phyloP scores from a whole-genome alignment of 768 basidiomycete species.

The Leccinum sublutescens region DNA sequence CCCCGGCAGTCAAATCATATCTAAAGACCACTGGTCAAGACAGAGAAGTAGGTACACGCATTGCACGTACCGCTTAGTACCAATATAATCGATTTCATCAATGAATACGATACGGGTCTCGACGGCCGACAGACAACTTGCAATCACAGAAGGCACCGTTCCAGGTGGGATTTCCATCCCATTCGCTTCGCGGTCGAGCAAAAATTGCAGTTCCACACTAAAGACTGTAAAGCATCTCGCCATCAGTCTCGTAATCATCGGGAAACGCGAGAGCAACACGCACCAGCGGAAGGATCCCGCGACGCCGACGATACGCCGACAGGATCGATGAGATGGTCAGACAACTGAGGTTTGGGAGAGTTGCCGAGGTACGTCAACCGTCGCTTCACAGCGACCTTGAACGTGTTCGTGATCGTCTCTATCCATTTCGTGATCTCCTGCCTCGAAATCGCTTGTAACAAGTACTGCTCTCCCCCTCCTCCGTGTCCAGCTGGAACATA shows the following conservation, averaged over 20 bases:
- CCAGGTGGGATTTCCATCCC: slow-evolving; percentile 51
- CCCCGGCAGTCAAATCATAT: slow-evolving; percentile 97
- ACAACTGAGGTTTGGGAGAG: slow-evolving; percentile 65
- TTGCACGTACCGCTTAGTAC: slow-evolving; percentile 85
- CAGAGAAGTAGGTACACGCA: neutral
- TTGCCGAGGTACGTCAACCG: slow-evolving; percentile 79
- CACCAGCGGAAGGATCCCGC: slow-evolving; percentile 72
- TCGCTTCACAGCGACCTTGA: slow-evolving; percentile 71
- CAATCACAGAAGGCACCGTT: slow-evolving; percentile 62
- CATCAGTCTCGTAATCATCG: neutral
- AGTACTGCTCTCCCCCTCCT: slow-evolving; percentile 83
- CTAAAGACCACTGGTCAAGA: slow-evolving; percentile 38
- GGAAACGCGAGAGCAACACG: slow-evolving; percentile 23
- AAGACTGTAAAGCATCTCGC: slow-evolving; percentile 46
- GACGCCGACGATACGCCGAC: slow-evolving; percentile 48
- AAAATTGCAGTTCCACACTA: slow-evolving; percentile 69
- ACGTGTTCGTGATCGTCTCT: slow-evolving; percentile 66
- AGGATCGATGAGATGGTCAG: slow-evolving; percentile 26
- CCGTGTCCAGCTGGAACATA: slow-evolving; percentile 79
- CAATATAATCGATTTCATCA: slow-evolving; percentile 80
- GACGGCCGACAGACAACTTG: slow-evolving; percentile 65
- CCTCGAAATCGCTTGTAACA: slow-evolving; percentile 70
- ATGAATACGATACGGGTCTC: slow-evolving; percentile 94
- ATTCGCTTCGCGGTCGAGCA: slow-evolving; percentile 66
- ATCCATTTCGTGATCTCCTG: slow-evolving; percentile 78